Conservation (phyloP, 192 early-diverging fungal genomes). For the Phlyctochytrium bullatum region DNA sequence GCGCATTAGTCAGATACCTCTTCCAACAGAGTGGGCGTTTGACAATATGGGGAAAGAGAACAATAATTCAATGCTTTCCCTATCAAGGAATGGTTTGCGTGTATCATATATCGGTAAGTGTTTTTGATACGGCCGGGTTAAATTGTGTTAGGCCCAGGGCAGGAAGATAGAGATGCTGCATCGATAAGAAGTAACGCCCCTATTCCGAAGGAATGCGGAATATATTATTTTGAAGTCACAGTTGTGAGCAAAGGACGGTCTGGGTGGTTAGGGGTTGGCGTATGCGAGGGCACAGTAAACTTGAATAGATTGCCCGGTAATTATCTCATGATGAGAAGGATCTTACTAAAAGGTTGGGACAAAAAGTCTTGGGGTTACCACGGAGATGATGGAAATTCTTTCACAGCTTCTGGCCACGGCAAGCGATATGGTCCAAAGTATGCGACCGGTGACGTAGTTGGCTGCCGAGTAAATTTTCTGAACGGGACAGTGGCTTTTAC, state of each 20-base stretch:
- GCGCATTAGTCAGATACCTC: neutral
- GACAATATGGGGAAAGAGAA: neutral
- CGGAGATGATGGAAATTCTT: conserved; percentile 90
- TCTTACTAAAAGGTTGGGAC: conserved; percentile 73
- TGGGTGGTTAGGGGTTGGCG: conserved; percentile 91
- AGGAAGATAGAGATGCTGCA: conserved; percentile 75
- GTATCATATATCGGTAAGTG: conserved; percentile 2
- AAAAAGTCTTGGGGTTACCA: conserved; percentile 92
- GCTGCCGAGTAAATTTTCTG: conserved; percentile 88
- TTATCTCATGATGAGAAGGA: neutral
- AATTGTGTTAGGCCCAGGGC: conserved; percentile 33
- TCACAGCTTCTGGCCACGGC: conserved; percentile 73
- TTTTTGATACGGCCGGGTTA: neutral
- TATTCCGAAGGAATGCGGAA: conserved; percentile 79
- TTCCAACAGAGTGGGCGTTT: neutral
- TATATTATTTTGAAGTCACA: conserved; percentile 90
- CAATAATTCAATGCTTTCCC: neutral
- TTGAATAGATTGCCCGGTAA: conserved; percentile 79
- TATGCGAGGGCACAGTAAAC: conserved; percentile 54
- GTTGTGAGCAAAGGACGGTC: conserved; percentile 83
- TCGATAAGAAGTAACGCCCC: conserved; percentile 75
- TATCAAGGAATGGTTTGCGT: neutral
- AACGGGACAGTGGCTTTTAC: conserved; percentile 81
- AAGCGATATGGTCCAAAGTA: conserved; percentile 82
- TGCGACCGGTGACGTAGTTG: conserved; percentile 89